Percentiles rank a stretch among this genome's conserved stretches.
Conservation (phyloP, 805 yeast species). For the Kuraishia hungarica region DNA sequence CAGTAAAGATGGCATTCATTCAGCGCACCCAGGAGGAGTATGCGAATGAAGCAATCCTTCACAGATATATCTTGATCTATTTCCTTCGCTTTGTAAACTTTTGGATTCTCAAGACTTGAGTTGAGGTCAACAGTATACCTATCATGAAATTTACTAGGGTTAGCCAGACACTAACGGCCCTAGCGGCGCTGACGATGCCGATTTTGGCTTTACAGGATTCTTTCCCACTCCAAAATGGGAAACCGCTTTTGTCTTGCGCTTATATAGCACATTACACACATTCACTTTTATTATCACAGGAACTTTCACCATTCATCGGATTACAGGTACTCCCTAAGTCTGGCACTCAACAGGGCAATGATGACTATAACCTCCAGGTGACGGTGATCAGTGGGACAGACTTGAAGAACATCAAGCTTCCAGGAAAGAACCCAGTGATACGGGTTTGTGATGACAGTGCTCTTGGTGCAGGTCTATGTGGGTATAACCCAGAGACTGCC, state of each 20-base stretch:
- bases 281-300: conserved; percentile 10
- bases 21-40: not conserved
- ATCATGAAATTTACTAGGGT: not conserved
- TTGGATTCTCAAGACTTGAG: too few relatives aligned
- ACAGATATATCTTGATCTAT: too few relatives aligned
- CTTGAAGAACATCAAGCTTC: conserved; percentile 10
- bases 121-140: too few relatives aligned
- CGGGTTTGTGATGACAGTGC: conserved; percentile 24
- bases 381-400: conserved; percentile 16
- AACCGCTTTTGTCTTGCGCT: conserved; percentile 21
- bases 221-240: conserved; percentile 12
- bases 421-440: conserved; percentile 9
- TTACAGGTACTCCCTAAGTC: conserved; percentile 9
- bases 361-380: conserved; percentile 10
- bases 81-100: too few relatives aligned
- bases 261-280: conserved; percentile 17
- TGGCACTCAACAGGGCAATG: conserved; percentile 1
- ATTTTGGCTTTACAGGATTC: conserved; percentile 15
- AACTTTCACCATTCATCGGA: conserved; percentile 11
- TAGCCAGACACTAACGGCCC: not conserved
- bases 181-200: not conserved
- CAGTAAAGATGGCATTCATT: not conserved
- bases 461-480: conserved; percentile 12
- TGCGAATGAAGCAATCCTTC: too few relatives aligned
- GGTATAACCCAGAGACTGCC: conserved; percentile 9